Evolutionary conservation across 352 stramenopile genomes (phyloP).

Genomic region (Proteromonas lacertae): DNA sequence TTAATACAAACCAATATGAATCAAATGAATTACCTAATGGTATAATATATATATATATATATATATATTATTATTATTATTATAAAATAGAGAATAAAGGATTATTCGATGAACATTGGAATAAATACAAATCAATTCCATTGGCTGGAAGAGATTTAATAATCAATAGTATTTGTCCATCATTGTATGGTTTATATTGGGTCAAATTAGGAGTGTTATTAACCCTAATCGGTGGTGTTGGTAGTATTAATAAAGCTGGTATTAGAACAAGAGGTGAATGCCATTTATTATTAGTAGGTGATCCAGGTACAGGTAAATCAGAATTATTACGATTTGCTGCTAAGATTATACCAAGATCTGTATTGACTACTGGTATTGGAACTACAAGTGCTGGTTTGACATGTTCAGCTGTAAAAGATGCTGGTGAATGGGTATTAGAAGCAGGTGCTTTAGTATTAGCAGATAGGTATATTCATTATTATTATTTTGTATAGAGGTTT

Average conservation of each 20-base stretch:
- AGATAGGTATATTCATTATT: constrained; percentile 86
- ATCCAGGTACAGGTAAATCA: constrained; percentile 83
- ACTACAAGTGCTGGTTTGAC: constrained; percentile 80
- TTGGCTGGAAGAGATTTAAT: constrained; percentile 45
- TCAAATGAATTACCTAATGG: no score
- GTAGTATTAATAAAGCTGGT: constrained; percentile 67
- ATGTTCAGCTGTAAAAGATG: constrained; percentile 64
- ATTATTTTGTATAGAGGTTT: constrained; percentile 29
- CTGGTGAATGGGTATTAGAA: constrained; percentile 91
- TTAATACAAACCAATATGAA: no score
- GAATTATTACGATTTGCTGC: constrained; percentile 93
- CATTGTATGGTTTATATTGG: constrained; percentile 55
- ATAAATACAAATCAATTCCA: no score
- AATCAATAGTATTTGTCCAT: constrained; percentile 54
- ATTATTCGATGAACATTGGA: no score
- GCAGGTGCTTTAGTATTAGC: constrained; percentile 82
- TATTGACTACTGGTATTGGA: constrained; percentile 94
- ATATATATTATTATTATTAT: no score
- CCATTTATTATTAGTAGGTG: constrained; percentile 82
- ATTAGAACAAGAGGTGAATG: constrained; percentile 87
- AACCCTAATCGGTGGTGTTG: constrained; percentile 58
- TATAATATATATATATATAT: no score
- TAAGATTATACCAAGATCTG: constrained; percentile 61
- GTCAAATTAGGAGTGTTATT: constrained; percentile 62
- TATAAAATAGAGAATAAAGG: no score